Base-by-base conservation (phyloP, 2,329 filamentous ascomycete species). In the Bipolaris sorokiniana region DNA sequence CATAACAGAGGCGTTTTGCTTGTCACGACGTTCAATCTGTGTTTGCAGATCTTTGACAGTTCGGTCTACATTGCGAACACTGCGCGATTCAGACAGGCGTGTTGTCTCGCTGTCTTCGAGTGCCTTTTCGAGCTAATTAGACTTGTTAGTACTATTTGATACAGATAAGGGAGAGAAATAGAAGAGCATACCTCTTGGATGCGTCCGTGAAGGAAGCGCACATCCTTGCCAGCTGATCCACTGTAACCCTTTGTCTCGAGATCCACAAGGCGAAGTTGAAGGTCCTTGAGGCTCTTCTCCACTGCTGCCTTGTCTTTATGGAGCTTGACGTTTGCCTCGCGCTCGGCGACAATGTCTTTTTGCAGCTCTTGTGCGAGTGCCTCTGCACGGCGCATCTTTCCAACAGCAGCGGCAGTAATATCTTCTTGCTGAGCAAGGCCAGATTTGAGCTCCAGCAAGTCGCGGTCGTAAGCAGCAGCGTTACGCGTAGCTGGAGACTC, bases 331-430 rank as follows among this genome's bases (percentile, higher is more conserved):
- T 88, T 92, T 33, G 85, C 85, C 72, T 98, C 95, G 9, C 94
- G 87, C 79, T 97, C 94, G 7, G 86, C 86, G 16, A 88, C 87
- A 60, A 97, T 91, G 70, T 99, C 95, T 76, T 95, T 96, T 72
- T 98, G 94, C 62, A 96, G 88, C 77, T 99, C 95, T 7, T 89
- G 86, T 1, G 88, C 89, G 31, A 98, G 81, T 4, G 92, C 90
- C 72, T 99, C 94, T 2, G 95, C 91, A 22, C 94, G 88, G 53
- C 94, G 87, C 95, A 99, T 99, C 82, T 98, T 98, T 70, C 95
- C 94, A 38, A 98, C 89, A 0, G 94, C 94, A 3, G 95, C 94
- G 0, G 90, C 86, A 10, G 92, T 91, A 56, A 98, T 88, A 73
- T 99, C 94, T 77, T 98, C 91, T 71, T 97, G 92, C 70, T 97